Evolutionary conservation across 2,329 filamentous ascomycete genomes (phyloP), one percentile per base, ranked within the genome.

Genomic region (Niveomyces coronatus): DNA sequence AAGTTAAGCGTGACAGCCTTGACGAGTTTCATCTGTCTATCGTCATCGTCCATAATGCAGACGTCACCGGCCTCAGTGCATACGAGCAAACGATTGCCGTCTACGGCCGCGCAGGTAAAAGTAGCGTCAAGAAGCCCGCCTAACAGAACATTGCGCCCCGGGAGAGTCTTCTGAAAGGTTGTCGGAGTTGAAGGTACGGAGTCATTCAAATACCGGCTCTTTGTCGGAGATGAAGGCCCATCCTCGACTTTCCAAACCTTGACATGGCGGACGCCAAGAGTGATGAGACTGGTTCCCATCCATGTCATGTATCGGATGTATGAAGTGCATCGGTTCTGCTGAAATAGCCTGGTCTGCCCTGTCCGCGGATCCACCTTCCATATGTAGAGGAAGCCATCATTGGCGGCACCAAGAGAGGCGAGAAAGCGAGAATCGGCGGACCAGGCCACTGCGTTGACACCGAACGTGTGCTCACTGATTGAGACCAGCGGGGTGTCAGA

Each of bases 231-330:
- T 5, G 63, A 61, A 14, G 68, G 40, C 52, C 50, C 62, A 18
- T 89, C 85, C 24, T 91, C 84, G 9, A 91, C 71, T 48, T 81
- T 80, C 91, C 91, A 98, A 35, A 93, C 74, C 60, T 95, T 96
- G 57, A 95, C 77, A 61, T 95, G 89, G 18, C 91, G 78, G 36
- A 91, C 82, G 11, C 91, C 91, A 17, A 91, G 76, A 44, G 89
- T 95, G 42, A 98, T 68, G 37, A 98, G 70, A 47, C 64, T 83
- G 48, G 71, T 82, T 9, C 88, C 88, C 60, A 95, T 76, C 89
- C 91, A 98, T 28, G 83, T 72, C 76, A 98, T 94, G 37, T 82
- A 79, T 46, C 80, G 81, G 50, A 96, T 75, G 44, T 78, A 79
- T 14, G 85, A 87, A 6, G 88, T 96, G 61, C 91, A 96, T 56